phyloP scores from a whole-genome alignment of 441 rosid genomes.

The Brassica hybrid region DNA sequence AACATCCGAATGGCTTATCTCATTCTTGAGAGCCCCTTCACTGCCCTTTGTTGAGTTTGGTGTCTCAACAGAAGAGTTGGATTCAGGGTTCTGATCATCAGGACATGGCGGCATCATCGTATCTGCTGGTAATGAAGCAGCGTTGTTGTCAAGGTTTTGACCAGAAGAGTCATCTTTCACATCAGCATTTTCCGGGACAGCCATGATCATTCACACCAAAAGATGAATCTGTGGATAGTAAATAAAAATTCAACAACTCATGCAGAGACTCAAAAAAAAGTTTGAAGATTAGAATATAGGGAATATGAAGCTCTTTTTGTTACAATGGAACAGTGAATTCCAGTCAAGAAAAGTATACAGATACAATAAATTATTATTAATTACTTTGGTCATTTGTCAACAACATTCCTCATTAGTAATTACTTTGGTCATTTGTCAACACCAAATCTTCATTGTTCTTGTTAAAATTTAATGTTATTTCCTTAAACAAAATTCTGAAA shows the following conservation, averaged over 20 bases:
- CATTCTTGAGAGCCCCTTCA: slow-evolving; percentile 41
- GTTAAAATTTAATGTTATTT: too few species aligned
- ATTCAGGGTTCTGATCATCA: slow-evolving; percentile 36
- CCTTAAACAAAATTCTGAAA: too few species aligned
- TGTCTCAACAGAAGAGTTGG: slow-evolving; percentile 37
- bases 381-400: too few species aligned
- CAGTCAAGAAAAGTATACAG: too few species aligned
- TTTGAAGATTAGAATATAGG: not conserved
- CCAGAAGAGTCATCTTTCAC: slow-evolving; percentile 54
- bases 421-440: too few species aligned
- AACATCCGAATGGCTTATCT: slow-evolving; percentile 68
- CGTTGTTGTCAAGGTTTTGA: slow-evolving; percentile 52
- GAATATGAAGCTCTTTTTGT: not conserved
- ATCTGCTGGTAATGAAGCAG: slow-evolving; percentile 45
- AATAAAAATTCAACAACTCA: slow-evolving; percentile 26
- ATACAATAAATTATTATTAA: too few species aligned
- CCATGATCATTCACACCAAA: slow-evolving; percentile 56
- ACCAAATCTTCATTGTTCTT: too few species aligned
- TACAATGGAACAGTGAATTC: too few species aligned
- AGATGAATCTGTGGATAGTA: slow-evolving; percentile 6
- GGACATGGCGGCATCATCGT: slow-evolving; percentile 32
- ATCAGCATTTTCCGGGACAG: slow-evolving; percentile 73
- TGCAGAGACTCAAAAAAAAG: not conserved
- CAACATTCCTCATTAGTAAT: too few species aligned
- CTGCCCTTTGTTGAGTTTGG: slow-evolving; percentile 48